Percentiles rank a stretch among this genome's conserved stretches.
phyloP scores from a whole-genome alignment of 2,329 filamentous ascomycete genomes.

The Apiospora phragmitis region DNA sequence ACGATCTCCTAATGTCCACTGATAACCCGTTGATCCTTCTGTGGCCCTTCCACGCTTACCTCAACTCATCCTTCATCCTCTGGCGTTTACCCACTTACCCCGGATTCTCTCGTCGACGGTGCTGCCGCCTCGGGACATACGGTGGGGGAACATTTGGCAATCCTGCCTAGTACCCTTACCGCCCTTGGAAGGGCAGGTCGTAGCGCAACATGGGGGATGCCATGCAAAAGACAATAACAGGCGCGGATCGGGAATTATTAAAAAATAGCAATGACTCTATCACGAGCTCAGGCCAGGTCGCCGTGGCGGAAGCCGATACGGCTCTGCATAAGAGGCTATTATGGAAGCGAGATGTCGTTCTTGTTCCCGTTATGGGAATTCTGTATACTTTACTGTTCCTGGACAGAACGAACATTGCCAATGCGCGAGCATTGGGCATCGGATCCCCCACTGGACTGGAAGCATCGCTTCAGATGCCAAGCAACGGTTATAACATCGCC shows the following conservation, averaged over 20 bases:
- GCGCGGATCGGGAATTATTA: slow-evolving; percentile 10
- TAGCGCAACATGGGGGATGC: not conserved
- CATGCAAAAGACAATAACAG: not conserved
- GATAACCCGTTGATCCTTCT: not conserved
- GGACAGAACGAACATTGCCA: slow-evolving; percentile 40
- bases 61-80: too few species aligned
- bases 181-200: not conserved
- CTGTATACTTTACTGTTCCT: slow-evolving; percentile 30
- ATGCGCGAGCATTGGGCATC: slow-evolving; percentile 37
- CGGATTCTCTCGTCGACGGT: not conserved
- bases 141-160: not conserved
- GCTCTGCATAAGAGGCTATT: slow-evolving; percentile 22
- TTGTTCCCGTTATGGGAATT: slow-evolving; percentile 29
- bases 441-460: slow-evolving; percentile 40
- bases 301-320: slow-evolving; percentile 15
- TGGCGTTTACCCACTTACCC: not conserved
- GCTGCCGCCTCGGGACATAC: not conserved
- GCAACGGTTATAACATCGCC: slow-evolving; percentile 39
- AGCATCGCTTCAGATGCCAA: slow-evolving; percentile 41
- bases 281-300: slow-evolving; percentile 11
- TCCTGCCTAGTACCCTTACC: not conserved
- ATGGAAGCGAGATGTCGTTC: slow-evolving; percentile 30
- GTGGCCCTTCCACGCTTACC: not conserved
- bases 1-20: not conserved
- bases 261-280: slow-evolving; percentile 19